A percentile compares a stretch with the other conserved stretches of the same genome.
These are phyloP conservation scores for Boletus pseudo-olivaceus DNA, from an alignment of 768 basidiomycete genomes.

Conservation along the genomic window DNA sequence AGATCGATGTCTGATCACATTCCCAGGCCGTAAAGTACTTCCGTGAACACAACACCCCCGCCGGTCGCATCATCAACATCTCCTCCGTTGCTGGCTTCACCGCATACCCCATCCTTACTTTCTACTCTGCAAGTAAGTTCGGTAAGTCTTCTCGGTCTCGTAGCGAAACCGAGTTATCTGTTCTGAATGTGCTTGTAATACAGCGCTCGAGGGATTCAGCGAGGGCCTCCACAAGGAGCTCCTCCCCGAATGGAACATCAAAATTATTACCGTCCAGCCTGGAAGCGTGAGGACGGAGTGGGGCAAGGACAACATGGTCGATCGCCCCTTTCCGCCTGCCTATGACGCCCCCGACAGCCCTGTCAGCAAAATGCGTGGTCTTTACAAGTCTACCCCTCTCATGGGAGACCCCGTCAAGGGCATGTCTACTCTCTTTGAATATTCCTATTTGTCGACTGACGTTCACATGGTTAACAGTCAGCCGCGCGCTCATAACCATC, in stretches of 20 bases:
- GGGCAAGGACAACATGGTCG: conserved; percentile 7
- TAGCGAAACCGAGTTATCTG: background rate
- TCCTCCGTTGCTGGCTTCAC: conserved; percentile 20
- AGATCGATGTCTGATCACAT: background rate
- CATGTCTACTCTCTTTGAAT: background rate
- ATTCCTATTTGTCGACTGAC: background rate
- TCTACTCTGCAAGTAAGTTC: conserved; percentile 23
- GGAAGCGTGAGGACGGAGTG: conserved; percentile 23
- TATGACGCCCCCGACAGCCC: conserved; percentile 16
- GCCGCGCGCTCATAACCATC: conserved; percentile 13
- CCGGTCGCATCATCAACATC: conserved; percentile 23
- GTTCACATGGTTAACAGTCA: conserved; percentile 6
- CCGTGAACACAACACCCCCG: conserved; percentile 24
- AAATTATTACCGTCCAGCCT: conserved; percentile 20
- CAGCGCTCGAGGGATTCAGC: conserved; percentile 27
- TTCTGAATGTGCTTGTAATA: background rate
- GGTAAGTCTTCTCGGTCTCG: conserved; percentile 2
- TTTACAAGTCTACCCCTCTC: background rate
- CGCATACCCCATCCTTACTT: conserved; percentile 14
- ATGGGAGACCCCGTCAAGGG: conserved; percentile 12
- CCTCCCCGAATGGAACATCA: conserved; percentile 26
- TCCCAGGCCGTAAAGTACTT: conserved; percentile 28
- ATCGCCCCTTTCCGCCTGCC: conserved; percentile 7
- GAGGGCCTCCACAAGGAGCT: conserved; percentile 24
- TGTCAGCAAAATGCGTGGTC: conserved; percentile 7